Conservation (phyloP, 768 basidiomycete species). For the Mycena indigotica region DNA sequence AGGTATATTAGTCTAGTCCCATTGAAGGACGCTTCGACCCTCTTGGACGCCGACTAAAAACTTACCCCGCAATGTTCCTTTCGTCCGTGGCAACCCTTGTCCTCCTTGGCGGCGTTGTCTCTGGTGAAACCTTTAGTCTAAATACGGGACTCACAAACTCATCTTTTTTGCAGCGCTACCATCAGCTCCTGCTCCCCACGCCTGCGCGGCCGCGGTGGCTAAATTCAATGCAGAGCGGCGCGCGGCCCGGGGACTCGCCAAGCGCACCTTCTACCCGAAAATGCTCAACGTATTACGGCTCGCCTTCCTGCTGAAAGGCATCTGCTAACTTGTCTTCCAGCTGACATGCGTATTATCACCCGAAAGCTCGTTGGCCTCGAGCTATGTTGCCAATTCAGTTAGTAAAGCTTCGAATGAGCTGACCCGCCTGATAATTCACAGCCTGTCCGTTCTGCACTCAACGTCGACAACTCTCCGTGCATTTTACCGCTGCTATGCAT, state of each 20-base stretch:
- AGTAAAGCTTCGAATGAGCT: not conserved
- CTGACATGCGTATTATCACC: conserved; percentile 28
- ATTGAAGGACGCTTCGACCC: not conserved
- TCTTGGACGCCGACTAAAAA: too few relatives aligned
- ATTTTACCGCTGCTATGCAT: not conserved
- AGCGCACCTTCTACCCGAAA: conserved; percentile 23
- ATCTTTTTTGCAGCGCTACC: conserved; percentile 16
- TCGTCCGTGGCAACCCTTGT: conserved; percentile 17
- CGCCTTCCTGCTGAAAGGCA: not conserved
- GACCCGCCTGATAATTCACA: conserved; percentile 1
- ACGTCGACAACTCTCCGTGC: conserved; percentile 30
- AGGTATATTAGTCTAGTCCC: not conserved
- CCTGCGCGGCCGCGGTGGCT: conserved; percentile 27
- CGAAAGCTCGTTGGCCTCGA: conserved; percentile 16
- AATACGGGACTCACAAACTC: not conserved
- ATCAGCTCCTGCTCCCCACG: conserved; percentile 1
- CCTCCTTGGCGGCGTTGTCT: conserved; percentile 17
- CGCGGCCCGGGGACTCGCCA: conserved; percentile 24
- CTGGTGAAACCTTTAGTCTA: conserved; percentile 8
- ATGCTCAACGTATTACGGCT: conserved; percentile 26
- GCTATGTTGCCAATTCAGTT: conserved; percentile 25
- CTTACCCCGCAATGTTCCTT: not conserved
- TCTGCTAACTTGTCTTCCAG: conserved; percentile 8
- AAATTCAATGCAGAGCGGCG: conserved; percentile 8
- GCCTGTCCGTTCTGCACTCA: conserved; percentile 31